Conservation (phyloP, 1,284 basidiomycete species). For the Cystobasidium slooffiae region DNA sequence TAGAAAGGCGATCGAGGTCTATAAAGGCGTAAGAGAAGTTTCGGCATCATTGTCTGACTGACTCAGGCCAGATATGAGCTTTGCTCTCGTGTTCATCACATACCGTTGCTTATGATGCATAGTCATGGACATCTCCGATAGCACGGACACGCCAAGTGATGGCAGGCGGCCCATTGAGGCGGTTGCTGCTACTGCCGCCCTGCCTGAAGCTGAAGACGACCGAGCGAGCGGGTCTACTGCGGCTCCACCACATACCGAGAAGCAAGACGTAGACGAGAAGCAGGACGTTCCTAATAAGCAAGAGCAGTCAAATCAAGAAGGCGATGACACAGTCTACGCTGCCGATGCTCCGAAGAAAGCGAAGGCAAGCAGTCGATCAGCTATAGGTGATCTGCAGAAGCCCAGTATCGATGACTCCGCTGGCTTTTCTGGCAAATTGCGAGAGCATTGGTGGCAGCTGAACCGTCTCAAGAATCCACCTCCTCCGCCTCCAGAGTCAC, state of each 20-base stretch:
- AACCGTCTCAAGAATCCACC: constrained; percentile 17
- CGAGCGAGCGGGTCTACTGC: neutral
- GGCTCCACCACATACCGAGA: neutral
- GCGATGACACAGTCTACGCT: neutral
- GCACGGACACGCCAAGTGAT: constrained; percentile 6
- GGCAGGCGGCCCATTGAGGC: constrained; percentile 1
- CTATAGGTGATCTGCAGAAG: constrained; percentile 8
- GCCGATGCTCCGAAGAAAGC: neutral
- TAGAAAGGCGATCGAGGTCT: neutral
- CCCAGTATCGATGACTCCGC: neutral
- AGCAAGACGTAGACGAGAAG: neutral
- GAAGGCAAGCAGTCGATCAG: constrained; percentile 13
- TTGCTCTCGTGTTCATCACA: neutral
- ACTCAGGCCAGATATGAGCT: neutral
- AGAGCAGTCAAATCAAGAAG: no score
- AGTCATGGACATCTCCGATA: constrained; percentile 11
- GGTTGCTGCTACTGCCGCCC: constrained; percentile 8
- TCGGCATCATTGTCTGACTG: neutral
- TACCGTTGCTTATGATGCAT: neutral
- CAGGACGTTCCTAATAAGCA: neutral
- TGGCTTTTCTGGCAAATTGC: constrained; percentile 7
- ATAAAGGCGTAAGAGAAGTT: neutral
- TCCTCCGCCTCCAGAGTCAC: neutral
- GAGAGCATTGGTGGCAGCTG: constrained; percentile 30
- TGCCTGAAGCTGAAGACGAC: constrained; percentile 11